Evolutionary conservation across 2,329 filamentous ascomycete species (phyloP), one percentile per base, ranked within the genome.

Genomic region (Diatrype stigma): DNA sequence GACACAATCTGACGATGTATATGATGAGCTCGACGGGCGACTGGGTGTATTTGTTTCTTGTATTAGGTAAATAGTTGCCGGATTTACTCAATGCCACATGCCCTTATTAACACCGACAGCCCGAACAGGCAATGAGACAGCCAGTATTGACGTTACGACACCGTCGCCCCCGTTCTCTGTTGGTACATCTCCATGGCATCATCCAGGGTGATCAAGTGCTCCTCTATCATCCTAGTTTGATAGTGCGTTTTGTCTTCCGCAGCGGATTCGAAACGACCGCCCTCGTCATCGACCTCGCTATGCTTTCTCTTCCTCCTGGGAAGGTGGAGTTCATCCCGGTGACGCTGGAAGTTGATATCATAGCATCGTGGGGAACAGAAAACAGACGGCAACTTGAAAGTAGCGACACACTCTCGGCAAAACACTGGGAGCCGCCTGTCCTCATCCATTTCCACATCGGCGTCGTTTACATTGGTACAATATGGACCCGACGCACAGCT

Each of bases 321-420:
- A 26, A 69, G 45, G 45, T 70, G 68, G n/a, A 65, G 64, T 2
- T 58, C 51, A 11, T 70, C 66, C 19, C 72, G 63, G 56, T 78
- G 75, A 22, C 51, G 51, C 11, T 67, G 65, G 34, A 78, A 68
- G 52, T 76, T 74, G 12, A 55, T 59, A 22, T 58, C 60, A n/a
- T 73, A 74, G 56, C 75, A 78, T 30, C 63, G 59, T 26, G 65
- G 56, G 7, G 73, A 73, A 58, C 75, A 78, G 54, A 73, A 78
- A 6, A 71, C 46, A 0, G 69, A 67, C 22, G 66, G 60, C n/a
- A 64, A 60, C 50, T 68, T 67, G 46, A 70, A 54, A 5, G 59
- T 63, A 46, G 62, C 56, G 1, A 76, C 56, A 48, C 75, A 78
- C 48, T 73, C 69, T 46, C 64, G 67, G 57, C 75, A 78, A 19